phyloP scores from a whole-genome alignment of 2,329 filamentous ascomycete genomes.

The Xylaria sp. region DNA sequence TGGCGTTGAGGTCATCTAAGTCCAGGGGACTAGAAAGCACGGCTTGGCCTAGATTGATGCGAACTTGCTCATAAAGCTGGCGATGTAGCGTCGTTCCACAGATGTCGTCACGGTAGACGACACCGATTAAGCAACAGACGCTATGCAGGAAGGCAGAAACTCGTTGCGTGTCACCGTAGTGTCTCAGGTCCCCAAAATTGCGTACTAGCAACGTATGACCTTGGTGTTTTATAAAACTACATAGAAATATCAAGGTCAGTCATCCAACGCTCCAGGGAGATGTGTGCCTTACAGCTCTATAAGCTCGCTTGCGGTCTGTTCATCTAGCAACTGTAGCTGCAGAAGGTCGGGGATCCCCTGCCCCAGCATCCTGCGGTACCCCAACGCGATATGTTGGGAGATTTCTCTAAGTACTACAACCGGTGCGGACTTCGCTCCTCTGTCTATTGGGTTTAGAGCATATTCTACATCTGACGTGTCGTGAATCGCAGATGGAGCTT shows the following conservation, averaged over 20 bases:
- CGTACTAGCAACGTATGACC: conserved; percentile 40
- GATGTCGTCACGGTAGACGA: conserved; percentile 43
- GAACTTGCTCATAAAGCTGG: conserved; percentile 48
- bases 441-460: conserved; percentile 40
- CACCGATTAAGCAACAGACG: conserved; percentile 48
- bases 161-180: conserved; percentile 43
- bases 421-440: conserved; percentile 40
- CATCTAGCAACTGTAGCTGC: conserved; percentile 40
- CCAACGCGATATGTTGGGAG: conserved; percentile 38
- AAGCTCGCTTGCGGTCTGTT: conserved; percentile 40
- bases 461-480: conserved; percentile 35
- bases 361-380: conserved; percentile 37
- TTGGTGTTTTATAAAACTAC: conserved; percentile 40
- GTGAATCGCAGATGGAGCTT: conserved; percentile 17
- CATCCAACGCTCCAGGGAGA: not conserved
- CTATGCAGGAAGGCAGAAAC: conserved; percentile 48
- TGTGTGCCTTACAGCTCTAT: conserved; percentile 38
- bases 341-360: conserved; percentile 40
- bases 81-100: conserved; percentile 41
- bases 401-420: conserved; percentile 42
- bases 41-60: conserved; percentile 46
- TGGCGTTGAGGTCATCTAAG: conserved; percentile 48
- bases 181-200: conserved; percentile 33
- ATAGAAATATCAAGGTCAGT: not conserved
- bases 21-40: conserved; percentile 48